Evolutionary conservation across 345 rosid species (phyloP).

Genomic region (Abelmoschus esculentus): DNA sequence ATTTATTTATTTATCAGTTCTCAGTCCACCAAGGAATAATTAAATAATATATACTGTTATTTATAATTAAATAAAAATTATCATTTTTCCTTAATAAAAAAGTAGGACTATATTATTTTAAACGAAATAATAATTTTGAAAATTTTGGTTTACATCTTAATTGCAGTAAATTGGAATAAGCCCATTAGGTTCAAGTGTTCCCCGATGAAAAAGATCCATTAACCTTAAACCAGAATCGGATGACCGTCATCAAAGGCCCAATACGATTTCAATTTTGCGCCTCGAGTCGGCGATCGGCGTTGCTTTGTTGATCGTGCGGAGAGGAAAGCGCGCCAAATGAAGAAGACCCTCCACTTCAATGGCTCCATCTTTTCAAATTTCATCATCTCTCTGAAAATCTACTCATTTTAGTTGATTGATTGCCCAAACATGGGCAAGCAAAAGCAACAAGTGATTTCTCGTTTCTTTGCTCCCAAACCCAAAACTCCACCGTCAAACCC

Average conservation of each 20-base stretch:
- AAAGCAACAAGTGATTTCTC: constrained; percentile 77
- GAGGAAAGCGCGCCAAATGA: constrained; percentile 9
- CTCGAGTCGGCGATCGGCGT: too few species aligned
- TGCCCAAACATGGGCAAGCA: constrained; percentile 51
- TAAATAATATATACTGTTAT: too few species aligned
- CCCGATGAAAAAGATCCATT: neutral
- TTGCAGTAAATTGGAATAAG: neutral
- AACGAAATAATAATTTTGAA: neutral
- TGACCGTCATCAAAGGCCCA: neutral
- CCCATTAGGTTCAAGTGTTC: neutral
- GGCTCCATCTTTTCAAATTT: neutral
- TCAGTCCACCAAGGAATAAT: too few species aligned
- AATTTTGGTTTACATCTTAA: neutral
- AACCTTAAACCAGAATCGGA: neutral
- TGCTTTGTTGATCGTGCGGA: neutral
- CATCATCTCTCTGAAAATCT: neutral
- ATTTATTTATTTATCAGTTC: too few species aligned
- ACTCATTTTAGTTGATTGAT: neutral
- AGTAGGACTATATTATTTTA: too few species aligned
- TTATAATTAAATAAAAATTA: too few species aligned
- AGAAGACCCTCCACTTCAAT: neutral
- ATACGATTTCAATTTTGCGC: neutral
- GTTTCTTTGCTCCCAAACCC: constrained; percentile 80
- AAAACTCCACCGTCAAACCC: constrained; percentile 17
- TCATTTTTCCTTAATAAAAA: too few species aligned